These are phyloP conservation scores for Aegilops longissima DNA, from an alignment of 176 grass and related monocot genomes.

Conservation along the genomic window DNA sequence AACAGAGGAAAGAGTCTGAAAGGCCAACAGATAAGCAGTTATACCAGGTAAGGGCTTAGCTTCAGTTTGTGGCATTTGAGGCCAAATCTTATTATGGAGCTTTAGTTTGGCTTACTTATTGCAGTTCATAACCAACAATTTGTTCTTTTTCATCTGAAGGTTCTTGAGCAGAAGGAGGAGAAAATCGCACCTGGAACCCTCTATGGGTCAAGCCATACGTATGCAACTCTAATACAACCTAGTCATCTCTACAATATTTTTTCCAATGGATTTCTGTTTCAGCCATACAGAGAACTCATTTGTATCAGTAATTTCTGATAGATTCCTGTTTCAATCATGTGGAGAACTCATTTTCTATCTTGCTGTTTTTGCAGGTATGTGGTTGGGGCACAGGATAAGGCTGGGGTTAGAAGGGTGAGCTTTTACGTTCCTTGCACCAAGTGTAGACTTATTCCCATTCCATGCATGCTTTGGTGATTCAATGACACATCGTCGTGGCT, in stretches of 20 bases:
- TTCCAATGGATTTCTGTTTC: neutral
- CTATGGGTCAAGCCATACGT: slow-evolving; percentile 70
- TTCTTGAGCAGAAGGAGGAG: slow-evolving; percentile 84
- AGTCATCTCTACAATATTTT: neutral
- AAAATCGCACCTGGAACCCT: slow-evolving; percentile 62
- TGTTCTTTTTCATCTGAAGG: slow-evolving; percentile 38
- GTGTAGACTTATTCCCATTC: neutral
- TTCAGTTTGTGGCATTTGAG: slow-evolving; percentile 4
- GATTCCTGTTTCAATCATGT: neutral
- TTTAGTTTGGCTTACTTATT: neutral
- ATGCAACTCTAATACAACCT: slow-evolving; percentile 27
- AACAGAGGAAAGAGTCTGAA: slow-evolving; percentile 90
- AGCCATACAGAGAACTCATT: neutral
- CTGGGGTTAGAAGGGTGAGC: slow-evolving; percentile 80
- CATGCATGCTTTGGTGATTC: neutral
- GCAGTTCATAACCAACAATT: neutral
- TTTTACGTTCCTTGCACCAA: neutral
- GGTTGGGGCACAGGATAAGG: slow-evolving; percentile 74
- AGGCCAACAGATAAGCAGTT: slow-evolving; percentile 69
- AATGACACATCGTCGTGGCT: neutral
- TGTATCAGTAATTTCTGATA: neutral
- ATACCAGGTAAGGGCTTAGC: slow-evolving; percentile 67
- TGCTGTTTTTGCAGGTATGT: slow-evolving; percentile 62
- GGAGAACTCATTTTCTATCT: slow-evolving; percentile 8
- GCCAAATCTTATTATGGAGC: neutral